phyloP scores from a whole-genome alignment of 768 basidiomycete genomes.

The Rhodosporidiobolus sp. region DNA sequence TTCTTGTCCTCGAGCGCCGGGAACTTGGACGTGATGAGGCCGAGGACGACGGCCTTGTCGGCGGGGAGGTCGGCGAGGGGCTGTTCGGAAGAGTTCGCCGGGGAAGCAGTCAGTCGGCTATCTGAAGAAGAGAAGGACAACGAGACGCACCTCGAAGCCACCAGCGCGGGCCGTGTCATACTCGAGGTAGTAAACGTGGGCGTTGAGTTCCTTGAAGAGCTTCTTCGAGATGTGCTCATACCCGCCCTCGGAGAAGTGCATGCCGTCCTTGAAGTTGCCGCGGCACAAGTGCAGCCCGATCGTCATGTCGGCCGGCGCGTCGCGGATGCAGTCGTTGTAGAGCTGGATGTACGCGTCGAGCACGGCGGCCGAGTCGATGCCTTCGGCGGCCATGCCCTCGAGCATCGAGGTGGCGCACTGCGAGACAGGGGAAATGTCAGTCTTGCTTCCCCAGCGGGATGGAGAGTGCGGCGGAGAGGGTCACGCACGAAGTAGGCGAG shows the following conservation, averaged over 20 bases:
- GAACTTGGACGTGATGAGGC: constrained; percentile 45
- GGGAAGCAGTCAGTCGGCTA: too few relatives aligned
- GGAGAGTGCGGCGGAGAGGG: not conserved
- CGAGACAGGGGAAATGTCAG: constrained; percentile 46
- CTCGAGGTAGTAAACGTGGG: constrained; percentile 43
- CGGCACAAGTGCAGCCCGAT: constrained; percentile 44
- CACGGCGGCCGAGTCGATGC: constrained; percentile 61
- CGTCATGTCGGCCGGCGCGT: constrained; percentile 43
- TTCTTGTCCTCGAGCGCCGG: constrained; percentile 57
- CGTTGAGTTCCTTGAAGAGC: constrained; percentile 45
- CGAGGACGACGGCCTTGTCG: constrained; percentile 44
- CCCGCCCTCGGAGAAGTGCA: constrained; percentile 43
- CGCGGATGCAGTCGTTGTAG: constrained; percentile 50
- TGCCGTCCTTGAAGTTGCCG: constrained; percentile 37
- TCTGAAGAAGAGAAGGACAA: not conserved
- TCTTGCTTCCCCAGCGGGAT: too few relatives aligned
- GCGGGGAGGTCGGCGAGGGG: constrained; percentile 44
- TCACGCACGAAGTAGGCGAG: constrained; percentile 57
- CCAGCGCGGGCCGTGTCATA: constrained; percentile 47
- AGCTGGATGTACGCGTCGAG: constrained; percentile 65
- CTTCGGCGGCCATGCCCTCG: constrained; percentile 60
- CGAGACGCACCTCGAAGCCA: constrained; percentile 36
- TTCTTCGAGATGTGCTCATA: constrained; percentile 47
- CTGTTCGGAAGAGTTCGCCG: not conserved
- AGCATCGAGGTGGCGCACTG: constrained; percentile 59